Conservation (phyloP, 2,329 filamentous ascomycete genomes). For the Aspergillus sp. region DNA sequence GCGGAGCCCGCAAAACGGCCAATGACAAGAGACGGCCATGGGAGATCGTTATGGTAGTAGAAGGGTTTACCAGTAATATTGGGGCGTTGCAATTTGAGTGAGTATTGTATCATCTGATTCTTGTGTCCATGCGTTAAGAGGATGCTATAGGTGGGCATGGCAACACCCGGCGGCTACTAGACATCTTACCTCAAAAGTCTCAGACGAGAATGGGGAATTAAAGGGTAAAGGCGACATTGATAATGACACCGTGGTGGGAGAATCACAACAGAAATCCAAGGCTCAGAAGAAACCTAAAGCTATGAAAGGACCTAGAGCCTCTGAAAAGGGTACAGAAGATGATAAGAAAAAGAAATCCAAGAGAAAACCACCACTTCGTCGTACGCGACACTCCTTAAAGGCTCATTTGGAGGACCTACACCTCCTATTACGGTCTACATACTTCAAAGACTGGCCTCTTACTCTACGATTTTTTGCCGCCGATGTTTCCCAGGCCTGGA, state of each 20-base stretch:
- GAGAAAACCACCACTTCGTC: slow-evolving; percentile 61
- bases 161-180: slow-evolving; percentile 79
- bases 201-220: slow-evolving; percentile 39
- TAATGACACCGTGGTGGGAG: neutral
- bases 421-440: slow-evolving; percentile 72
- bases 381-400: slow-evolving; percentile 60
- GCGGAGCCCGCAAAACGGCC: slow-evolving; percentile 77
- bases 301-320: neutral
- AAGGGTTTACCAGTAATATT: slow-evolving; percentile 82
- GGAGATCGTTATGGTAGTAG: slow-evolving; percentile 85
- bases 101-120: neutral
- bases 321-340: neutral
- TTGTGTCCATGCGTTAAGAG: neutral
- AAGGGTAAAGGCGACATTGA: neutral
- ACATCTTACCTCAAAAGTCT: slow-evolving; percentile 65
- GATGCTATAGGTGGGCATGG: slow-evolving; percentile 77
- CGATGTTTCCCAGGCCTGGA: slow-evolving; percentile 71
- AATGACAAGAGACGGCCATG: slow-evolving; percentile 72
- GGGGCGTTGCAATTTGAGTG: slow-evolving; percentile 78
- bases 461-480: slow-evolving; percentile 73
- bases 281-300: neutral
- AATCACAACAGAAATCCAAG: slow-evolving; percentile 31
- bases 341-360: slow-evolving; percentile 1
- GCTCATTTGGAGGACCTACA: slow-evolving; percentile 79
- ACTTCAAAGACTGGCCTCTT: slow-evolving; percentile 82